phyloP scores from a whole-genome alignment of 1,284 basidiomycete genomes.

The Inonotus hispidus region DNA sequence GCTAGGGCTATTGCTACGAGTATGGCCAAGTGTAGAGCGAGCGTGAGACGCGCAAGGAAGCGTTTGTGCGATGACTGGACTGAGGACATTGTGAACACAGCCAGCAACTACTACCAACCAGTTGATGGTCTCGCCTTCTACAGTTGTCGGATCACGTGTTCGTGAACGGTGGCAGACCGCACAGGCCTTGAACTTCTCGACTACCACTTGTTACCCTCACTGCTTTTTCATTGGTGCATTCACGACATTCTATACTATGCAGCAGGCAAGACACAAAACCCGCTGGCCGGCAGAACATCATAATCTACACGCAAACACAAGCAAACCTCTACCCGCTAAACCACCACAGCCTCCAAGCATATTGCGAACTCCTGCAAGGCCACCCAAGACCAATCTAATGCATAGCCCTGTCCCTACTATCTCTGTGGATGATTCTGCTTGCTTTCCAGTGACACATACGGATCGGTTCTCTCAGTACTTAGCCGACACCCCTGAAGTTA shows the following conservation, averaged over 20 bases:
- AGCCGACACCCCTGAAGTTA: not conserved
- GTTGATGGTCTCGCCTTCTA: no score
- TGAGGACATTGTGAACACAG: not conserved
- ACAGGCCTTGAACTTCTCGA: no score
- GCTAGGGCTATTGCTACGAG: conserved; percentile 28
- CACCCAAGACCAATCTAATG: not conserved
- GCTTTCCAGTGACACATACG: not conserved
- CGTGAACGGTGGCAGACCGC: no score
- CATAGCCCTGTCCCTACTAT: conserved; percentile 6
- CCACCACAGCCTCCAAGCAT: not conserved
- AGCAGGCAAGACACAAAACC: not conserved
- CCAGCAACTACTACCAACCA: no score
- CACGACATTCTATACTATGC: not conserved
- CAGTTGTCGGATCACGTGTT: no score
- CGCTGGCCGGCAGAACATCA: not conserved
- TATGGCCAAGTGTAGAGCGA: conserved; percentile 31
- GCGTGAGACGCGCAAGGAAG: conserved; percentile 20
- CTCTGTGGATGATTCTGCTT: conserved; percentile 4
- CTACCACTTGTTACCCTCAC: no score
- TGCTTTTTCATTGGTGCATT: no score
- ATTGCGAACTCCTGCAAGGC: not conserved
- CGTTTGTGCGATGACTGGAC: conserved; percentile 5
- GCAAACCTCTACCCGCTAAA: not conserved
- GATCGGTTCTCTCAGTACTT: not conserved
- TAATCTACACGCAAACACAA: not conserved